phyloP scores from a whole-genome alignment of 495 filamentous ascomycete genomes.

The Immersiella caudata region DNA sequence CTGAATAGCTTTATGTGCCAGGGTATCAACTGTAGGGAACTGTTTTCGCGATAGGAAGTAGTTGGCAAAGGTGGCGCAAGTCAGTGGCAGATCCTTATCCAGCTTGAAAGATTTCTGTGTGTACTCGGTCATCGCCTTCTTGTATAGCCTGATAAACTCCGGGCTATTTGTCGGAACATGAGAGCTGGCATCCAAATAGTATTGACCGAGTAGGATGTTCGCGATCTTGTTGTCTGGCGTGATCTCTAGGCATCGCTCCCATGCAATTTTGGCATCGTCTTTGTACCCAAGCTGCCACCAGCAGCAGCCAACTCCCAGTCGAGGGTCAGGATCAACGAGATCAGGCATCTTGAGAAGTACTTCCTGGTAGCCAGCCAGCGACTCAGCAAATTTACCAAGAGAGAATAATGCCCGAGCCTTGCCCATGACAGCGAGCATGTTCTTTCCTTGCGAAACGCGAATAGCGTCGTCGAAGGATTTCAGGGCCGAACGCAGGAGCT shows the following conservation, averaged over 20 bases:
- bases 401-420: conserved; percentile 83
- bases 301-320: conserved; percentile 93
- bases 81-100: conserved; percentile 90
- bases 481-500: conserved; percentile 76
- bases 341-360: conserved; percentile 81
- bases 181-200: conserved; percentile 80
- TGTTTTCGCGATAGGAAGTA: conserved; percentile 83
- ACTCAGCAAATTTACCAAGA: conserved; percentile 77
- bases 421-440: conserved; percentile 87
- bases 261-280: conserved; percentile 85
- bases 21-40: conserved; percentile 74
- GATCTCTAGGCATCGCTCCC: conserved; percentile 84
- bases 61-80: conserved; percentile 82
- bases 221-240: conserved; percentile 89
- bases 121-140: conserved; percentile 90
- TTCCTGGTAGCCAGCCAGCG: conserved; percentile 82
- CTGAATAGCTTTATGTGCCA: conserved; percentile 92
- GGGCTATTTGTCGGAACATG: conserved; percentile 74
- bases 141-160: conserved; percentile 78
- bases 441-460: conserved; percentile 76
- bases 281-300: conserved; percentile 94
- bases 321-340: conserved; percentile 89
- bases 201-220: conserved; percentile 85
- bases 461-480: conserved; percentile 94
- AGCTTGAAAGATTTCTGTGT: conserved; percentile 92